Evolutionary conservation across 1,139 yeast genomes (phyloP), one percentile per base, ranked within the genome.

Genomic region (Candida tropicalis): DNA sequence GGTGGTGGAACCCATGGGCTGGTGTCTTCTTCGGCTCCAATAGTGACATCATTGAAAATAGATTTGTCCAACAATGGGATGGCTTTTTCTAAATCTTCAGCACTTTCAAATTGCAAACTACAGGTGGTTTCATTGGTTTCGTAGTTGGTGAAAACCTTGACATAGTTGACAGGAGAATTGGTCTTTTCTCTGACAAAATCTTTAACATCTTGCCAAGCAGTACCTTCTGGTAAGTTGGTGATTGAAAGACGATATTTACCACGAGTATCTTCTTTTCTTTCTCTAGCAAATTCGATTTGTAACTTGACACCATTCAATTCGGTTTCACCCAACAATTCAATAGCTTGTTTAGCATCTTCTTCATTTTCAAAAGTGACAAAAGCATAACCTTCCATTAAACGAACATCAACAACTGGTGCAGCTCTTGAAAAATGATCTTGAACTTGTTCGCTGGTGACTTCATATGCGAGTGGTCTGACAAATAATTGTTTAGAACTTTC

Each of bases 171-270:
- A 49, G 81, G 78, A 55, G 76, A 66, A 52, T 77, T 80, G 56
- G 81, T 75, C 59, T 81, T 81, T 51, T 84, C 91, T 63, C 88
- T 73, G 52, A 85, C 86, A 58, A 82, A 81, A 67, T 86, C 95
- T 67, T 86, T 86, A 60, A 86, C 77, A 60, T 85, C 91, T 74
- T 86, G 93, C 95, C 95, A 86, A 42, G 89, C 84, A 45, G 87
- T 77, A 50, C 84, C 83, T 55, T 82, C 86, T 54, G 90, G 90
- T 58, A 86, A 73, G 65, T 81, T 81, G 53, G 79, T 66, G 29
- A 86, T 78, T 60, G 82, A 79, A 47, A 84, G 81, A 73, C 95
- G 81, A 69, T 68, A 81, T 68, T 85, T 83, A 58, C 88, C 88
- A 62, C 83, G 78, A 55, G 84, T 72, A 67, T 70, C 78, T 59